phyloP scores from a whole-genome alignment of 345 rosid species.

The Clarkia xantiana region DNA sequence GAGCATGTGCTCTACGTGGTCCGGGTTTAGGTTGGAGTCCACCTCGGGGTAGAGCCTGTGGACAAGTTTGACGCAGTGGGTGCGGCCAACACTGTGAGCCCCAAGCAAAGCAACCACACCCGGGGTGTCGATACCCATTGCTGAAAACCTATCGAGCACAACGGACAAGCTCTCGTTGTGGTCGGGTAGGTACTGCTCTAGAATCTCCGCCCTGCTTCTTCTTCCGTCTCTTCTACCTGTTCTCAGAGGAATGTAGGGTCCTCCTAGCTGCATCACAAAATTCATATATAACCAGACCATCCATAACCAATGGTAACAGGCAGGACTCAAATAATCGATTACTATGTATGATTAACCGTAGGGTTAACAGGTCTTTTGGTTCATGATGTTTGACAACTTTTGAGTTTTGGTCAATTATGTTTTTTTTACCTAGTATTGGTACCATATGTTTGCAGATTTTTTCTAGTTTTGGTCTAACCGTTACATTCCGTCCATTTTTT shows the following conservation, averaged over 20 bases:
- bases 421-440: too few relatives aligned
- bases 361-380: too few relatives aligned
- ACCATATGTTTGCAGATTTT: too few relatives aligned
- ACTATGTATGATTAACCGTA: too few relatives aligned
- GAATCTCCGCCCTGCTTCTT: slow-evolving; percentile 63
- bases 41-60: slow-evolving; percentile 85
- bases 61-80: slow-evolving; percentile 87
- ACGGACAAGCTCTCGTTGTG: slow-evolving; percentile 84
- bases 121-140: slow-evolving; percentile 71
- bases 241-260: slow-evolving; percentile 73
- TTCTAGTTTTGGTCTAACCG: too few relatives aligned
- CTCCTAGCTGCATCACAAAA: slow-evolving; percentile 49
- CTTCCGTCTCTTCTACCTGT: slow-evolving; percentile 93
- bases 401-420: too few relatives aligned
- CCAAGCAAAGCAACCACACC: slow-evolving; percentile 75
- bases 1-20: slow-evolving; percentile 82
- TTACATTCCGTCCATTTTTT: too few relatives aligned
- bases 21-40: slow-evolving; percentile 63
- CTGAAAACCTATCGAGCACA: slow-evolving; percentile 63
- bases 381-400: too few relatives aligned
- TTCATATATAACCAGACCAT: too few relatives aligned
- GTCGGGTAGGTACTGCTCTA: slow-evolving; percentile 76
- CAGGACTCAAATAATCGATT: too few relatives aligned
- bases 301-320: too few relatives aligned
- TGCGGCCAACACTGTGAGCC: slow-evolving; percentile 89